These are phyloP conservation scores for Schoenoplectus tabernaemontani DNA, from an alignment of 202 grass and related monocot species.

Conservation along the genomic window DNA sequence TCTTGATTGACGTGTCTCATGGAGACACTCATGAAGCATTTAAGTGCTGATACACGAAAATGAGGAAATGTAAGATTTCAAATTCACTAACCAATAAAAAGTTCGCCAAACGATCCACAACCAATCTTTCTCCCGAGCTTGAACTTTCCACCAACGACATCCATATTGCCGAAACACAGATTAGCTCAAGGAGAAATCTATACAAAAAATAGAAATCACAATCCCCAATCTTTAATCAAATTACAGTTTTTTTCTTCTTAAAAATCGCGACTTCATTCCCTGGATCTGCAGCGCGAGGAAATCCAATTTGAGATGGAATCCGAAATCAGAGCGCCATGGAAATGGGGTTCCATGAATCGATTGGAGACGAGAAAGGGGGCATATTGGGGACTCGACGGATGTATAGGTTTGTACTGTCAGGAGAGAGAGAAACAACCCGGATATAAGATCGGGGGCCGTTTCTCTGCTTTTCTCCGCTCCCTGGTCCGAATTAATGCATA, in stretches of 20 bases:
- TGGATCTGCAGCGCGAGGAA: slow-evolving; percentile 16
- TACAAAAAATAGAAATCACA: slow-evolving; percentile 4
- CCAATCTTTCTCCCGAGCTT: slow-evolving; percentile 79
- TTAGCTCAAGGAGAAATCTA: neutral
- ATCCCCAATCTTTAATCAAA: slow-evolving; percentile 5
- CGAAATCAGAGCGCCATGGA: slow-evolving; percentile 4
- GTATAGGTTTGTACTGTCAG: slow-evolving; percentile 15
- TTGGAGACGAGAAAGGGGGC: slow-evolving; percentile 20
- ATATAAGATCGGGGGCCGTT: neutral
- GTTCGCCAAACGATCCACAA: slow-evolving; percentile 69
- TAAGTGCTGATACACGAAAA: neutral
- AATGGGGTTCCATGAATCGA: slow-evolving; percentile 18
- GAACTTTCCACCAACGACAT: slow-evolving; percentile 55
- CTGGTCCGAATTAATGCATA: neutral
- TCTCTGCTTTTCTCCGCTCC: neutral
- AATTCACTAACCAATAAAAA: slow-evolving; percentile 40
- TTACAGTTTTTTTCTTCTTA: too few relatives aligned
- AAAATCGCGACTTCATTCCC: neutral
- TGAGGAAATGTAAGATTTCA: neutral
- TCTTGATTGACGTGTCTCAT: neutral
- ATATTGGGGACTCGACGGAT: neutral
- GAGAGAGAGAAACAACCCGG: neutral
- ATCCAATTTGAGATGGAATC: neutral
- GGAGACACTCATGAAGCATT: neutral
- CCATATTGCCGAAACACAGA: slow-evolving; percentile 28